Conservation (phyloP, 305 asterid genomes). For the Lippia alba region DNA sequence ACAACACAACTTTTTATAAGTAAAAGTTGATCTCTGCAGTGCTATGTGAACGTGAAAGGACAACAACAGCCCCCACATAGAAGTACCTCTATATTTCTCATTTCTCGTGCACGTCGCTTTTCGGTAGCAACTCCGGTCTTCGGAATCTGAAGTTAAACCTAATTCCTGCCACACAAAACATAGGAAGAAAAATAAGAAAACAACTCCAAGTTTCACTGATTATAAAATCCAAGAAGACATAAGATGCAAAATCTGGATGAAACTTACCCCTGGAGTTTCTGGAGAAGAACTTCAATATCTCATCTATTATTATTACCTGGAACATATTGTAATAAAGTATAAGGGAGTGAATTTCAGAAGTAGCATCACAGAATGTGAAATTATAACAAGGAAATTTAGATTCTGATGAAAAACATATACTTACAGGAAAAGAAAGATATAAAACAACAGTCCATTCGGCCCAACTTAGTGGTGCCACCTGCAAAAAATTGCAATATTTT, state of each 20-base stretch:
- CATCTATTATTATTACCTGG: constrained; percentile 95
- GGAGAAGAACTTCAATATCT: constrained; percentile 88
- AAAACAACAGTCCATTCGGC: constrained; percentile 89
- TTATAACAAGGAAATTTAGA: not conserved
- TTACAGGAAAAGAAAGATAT: constrained; percentile 96
- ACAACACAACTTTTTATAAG: not conserved
- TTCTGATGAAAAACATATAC: constrained; percentile 42
- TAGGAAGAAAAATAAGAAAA: constrained; percentile 9
- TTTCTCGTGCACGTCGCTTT: constrained; percentile 70
- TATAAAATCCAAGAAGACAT: not conserved
- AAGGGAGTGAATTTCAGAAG: not conserved
- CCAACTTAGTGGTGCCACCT: constrained; percentile 96
- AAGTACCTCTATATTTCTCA: constrained; percentile 33
- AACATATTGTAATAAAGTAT: constrained; percentile 19
- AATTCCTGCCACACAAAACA: constrained; percentile 49
- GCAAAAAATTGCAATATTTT: constrained; percentile 25
- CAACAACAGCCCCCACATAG: no score
- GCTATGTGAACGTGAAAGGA: not conserved
- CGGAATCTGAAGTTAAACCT: constrained; percentile 71
- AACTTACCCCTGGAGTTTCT: constrained; percentile 61
- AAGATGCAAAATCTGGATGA: constrained; percentile 1
- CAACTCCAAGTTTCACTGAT: not conserved
- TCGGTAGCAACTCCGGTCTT: constrained; percentile 86
- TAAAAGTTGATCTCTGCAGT: constrained; percentile 11
- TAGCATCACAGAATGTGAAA: not conserved